Conservation (phyloP, 768 basidiomycete genomes). For the Lactarius akahatsu region DNA sequence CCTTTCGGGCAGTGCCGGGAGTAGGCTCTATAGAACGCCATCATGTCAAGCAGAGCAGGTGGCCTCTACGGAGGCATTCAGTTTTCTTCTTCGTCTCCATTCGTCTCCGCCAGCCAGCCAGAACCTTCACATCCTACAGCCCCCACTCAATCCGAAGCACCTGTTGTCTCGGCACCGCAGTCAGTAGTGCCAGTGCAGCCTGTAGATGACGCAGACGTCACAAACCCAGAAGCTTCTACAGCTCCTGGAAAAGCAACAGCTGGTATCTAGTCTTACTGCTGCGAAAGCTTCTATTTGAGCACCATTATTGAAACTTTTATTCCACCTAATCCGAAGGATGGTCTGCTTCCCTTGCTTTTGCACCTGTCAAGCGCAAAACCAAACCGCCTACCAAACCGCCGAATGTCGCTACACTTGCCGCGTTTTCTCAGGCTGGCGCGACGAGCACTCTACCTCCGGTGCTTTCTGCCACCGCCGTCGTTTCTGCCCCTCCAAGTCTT, state of each 20-base stretch:
- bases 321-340: conserved; percentile 56
- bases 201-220: conserved; percentile 26
- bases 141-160: conserved; percentile 32
- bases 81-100: conserved; percentile 68
- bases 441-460: conserved; percentile 31
- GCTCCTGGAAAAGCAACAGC: conserved; percentile 51
- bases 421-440: conserved; percentile 27
- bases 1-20: neutral
- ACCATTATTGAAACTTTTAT: conserved; percentile 26
- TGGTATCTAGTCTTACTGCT: conserved; percentile 51
- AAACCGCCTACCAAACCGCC: conserved; percentile 59
- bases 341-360: conserved; percentile 89
- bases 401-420: conserved; percentile 57
- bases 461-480: conserved; percentile 59
- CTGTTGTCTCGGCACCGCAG: conserved; percentile 32
- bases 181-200: conserved; percentile 35
- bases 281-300: conserved; percentile 34
- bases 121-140: conserved; percentile 36
- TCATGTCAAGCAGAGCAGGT: conserved; percentile 76
- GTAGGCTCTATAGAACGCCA: conserved; percentile 32
- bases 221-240: conserved; percentile 34
- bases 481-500: conserved; percentile 68
- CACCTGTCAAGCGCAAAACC: conserved; percentile 64
- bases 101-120: conserved; percentile 45
- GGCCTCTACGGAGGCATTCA: conserved; percentile 87